Conservation (phyloP, 23 red algal genomes). For the Cyanidioschyzon merolae region DNA sequence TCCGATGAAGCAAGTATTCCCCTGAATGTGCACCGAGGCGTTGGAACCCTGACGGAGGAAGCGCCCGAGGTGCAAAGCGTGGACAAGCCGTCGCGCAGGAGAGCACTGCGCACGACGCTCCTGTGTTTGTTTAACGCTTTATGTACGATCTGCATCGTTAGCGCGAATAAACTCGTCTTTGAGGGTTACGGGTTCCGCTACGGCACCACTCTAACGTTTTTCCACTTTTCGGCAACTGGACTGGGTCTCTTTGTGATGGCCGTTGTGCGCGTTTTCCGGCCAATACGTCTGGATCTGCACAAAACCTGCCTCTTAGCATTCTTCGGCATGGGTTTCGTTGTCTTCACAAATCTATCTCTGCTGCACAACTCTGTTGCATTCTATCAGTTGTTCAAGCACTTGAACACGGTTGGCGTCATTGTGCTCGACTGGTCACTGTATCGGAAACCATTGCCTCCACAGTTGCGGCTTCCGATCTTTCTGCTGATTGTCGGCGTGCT, state of each 20-base stretch:
- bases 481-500: conserved; percentile 54
- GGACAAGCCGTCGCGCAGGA: too few species aligned
- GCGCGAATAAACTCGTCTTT: conserved; percentile 89
- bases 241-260: conserved; percentile 54
- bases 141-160: conserved; percentile 76
- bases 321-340: conserved; percentile 81
- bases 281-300: conserved; percentile 60
- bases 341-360: conserved; percentile 91
- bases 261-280: conserved; percentile 46
- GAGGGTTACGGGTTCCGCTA: conserved; percentile 53
- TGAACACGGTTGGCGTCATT: conserved; percentile 74
- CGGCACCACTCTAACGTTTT: conserved; percentile 67
- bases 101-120: too few species aligned
- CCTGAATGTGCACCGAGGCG: too few species aligned
- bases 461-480: conserved; percentile 39
- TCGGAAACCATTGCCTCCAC: conserved; percentile 28
- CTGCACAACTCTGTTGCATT: conserved; percentile 86
- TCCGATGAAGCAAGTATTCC: too few species aligned
- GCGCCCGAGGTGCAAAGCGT: too few species aligned
- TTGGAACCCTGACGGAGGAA: too few species aligned
- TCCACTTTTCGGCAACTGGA: conserved; percentile 80
- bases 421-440: conserved; percentile 71
- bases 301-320: conserved; percentile 56
- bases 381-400: conserved; percentile 96
- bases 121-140: conserved; percentile 75